phyloP scores from a whole-genome alignment of 129 eudicot genomes.

The Erigeron canadensis region DNA sequence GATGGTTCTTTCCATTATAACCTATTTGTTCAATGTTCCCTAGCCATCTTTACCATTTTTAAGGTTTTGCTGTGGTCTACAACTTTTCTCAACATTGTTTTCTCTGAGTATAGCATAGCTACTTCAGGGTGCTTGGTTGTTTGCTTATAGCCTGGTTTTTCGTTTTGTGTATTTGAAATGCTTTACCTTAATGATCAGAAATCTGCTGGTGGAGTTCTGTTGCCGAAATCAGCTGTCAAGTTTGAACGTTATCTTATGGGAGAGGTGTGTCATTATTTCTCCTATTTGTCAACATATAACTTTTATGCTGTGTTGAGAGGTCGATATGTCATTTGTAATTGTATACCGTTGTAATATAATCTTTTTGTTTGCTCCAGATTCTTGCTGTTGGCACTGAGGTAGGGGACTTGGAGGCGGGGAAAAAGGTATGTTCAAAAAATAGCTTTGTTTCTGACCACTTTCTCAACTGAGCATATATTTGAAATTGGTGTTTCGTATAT shows the following conservation, averaged over 20 bases:
- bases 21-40: not conserved
- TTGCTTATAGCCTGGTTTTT: not conserved
- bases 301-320: not conserved
- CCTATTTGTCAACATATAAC: not conserved
- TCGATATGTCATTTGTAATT: not conserved
- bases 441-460: not conserved
- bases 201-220: constrained; percentile 96
- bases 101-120: too few relatives aligned
- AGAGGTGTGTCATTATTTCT: constrained; percentile 53
- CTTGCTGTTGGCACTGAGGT: constrained; percentile 88
- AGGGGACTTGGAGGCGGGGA: constrained; percentile 72
- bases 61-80: not conserved
- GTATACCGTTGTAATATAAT: not conserved
- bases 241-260: constrained; percentile 95
- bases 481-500: not conserved
- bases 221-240: constrained; percentile 94
- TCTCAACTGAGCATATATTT: constrained; percentile 11
- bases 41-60: not conserved
- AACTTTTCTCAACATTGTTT: not conserved
- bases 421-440: constrained; percentile 57
- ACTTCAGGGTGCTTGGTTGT: not conserved
- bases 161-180: not conserved
- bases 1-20: not conserved
- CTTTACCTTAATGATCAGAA: constrained; percentile 46
- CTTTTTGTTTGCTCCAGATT: constrained; percentile 43